Conservation (phyloP, 2,329 filamentous ascomycete species). For the Trichoderma brevicompactum region DNA sequence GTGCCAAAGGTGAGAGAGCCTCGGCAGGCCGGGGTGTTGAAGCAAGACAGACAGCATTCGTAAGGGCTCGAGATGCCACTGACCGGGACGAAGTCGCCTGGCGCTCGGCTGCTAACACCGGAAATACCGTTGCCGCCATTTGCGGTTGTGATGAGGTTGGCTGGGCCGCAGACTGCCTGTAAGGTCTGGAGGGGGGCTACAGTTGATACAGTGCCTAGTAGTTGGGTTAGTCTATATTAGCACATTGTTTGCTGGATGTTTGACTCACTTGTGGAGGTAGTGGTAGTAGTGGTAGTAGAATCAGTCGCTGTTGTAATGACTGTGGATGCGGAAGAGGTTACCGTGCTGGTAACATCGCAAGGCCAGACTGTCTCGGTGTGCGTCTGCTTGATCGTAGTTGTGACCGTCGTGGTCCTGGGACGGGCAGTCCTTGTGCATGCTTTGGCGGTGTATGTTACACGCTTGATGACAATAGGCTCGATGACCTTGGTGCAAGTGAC, state of each 20-base stretch:
- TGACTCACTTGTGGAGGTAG: constrained; percentile 11
- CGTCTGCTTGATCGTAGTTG: constrained; percentile 6
- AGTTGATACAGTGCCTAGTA: background rate
- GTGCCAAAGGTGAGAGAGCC: background rate
- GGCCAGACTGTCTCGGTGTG: constrained; percentile 19
- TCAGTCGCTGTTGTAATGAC: constrained; percentile 10
- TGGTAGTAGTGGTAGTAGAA: background rate
- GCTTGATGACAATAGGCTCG: constrained; percentile 20
- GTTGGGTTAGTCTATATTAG: background rate
- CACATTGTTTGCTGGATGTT: background rate
- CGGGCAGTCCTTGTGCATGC: constrained; percentile 14
- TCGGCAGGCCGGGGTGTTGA: constrained; percentile 2
- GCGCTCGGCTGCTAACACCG: background rate
- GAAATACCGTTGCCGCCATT: background rate
- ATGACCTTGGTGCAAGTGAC: constrained; percentile 19
- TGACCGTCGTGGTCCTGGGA: constrained; percentile 12
- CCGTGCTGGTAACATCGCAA: constrained; percentile 19
- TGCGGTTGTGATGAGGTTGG: constrained; percentile 7
- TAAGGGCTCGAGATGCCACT: background rate
- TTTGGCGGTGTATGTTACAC: constrained; percentile 15
- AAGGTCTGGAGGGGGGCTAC: constrained; percentile 14
- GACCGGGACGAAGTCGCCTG: background rate
- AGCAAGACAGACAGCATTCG: constrained; percentile 9
- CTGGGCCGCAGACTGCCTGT: constrained; percentile 15
- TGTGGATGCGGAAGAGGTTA: constrained; percentile 1